Evolutionary conservation across 345 rosid genomes (phyloP), one percentile per base, ranked within the genome.

Genomic region (Eucalyptus pauciflora): DNA sequence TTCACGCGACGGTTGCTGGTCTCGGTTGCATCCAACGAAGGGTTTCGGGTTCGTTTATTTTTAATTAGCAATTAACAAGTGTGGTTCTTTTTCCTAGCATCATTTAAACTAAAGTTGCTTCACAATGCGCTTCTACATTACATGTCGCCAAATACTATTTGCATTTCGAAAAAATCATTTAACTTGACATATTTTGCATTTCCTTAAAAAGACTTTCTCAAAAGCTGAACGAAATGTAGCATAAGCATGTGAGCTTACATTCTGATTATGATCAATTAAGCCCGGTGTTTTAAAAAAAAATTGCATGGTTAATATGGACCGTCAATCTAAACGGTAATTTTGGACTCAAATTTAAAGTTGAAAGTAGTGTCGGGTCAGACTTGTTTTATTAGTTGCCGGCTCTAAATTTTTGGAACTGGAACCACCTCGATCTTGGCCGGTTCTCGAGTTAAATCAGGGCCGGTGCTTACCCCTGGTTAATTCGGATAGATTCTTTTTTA

Each of bases 271-370:
- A 64, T 29, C 8, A 29, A n/a, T 29, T 64, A n/a, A 64, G 33
- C 18, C 10, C 0, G 1, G 37, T 7, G 33, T 29, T 64, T 14
- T 13, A 7, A 64, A 64, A n/a, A n/a, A 62, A 62, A 27, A 58
- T 10, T 64, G 71, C 76, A n/a, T 64, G 6, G 3, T n/a, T 7
- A 64, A 64, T 3, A 64, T 16, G 3, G 5, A 7, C 16, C 3
- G 10, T 14, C 9, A 64, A n/a, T 64, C 9, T 64, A 29, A 13
- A 64, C 0, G 3, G 37, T 3, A n/a, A 0, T n/a, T 64, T 64
- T 0, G 0, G 37, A 64, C 18, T 29, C 10, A 14, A 64, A n/a
- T 14, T n/a, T n/a, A 29, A n/a, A 31, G 9, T 64, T 13, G 37
- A 64, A 29, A 64, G 10, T 7, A 64, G 9, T 29, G 76, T n/a